phyloP scores from a whole-genome alignment of 169 alveolate genomes.

The Plasmodium coatneyi region DNA sequence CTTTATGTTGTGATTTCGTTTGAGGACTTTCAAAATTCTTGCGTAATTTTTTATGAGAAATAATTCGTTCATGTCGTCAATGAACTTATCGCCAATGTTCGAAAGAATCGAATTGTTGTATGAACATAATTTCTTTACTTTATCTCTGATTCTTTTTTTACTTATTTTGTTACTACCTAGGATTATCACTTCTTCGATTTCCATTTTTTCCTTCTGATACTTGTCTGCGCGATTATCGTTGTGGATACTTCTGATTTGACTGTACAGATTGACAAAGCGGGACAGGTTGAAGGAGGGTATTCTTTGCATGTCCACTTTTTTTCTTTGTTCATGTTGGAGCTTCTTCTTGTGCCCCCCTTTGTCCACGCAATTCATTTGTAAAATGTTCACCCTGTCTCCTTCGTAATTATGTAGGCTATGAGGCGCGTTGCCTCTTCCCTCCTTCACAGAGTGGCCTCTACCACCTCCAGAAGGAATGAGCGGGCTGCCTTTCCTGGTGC shows the following conservation, averaged over 20 bases:
- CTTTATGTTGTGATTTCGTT: constrained; percentile 18
- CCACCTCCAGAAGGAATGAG: not conserved
- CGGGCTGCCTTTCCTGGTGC: not conserved
- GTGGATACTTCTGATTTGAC: not conserved
- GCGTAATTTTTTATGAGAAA: constrained; percentile 51
- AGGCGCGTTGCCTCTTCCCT: not conserved
- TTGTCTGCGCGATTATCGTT: not conserved
- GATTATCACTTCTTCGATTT: constrained; percentile 43
- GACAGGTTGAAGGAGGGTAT: not conserved
- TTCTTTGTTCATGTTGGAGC: not conserved
- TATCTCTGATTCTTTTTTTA: constrained; percentile 70
- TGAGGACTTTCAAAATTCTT: constrained; percentile 13
- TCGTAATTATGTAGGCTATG: not conserved
- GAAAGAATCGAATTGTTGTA: constrained; percentile 26
- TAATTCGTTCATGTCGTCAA: constrained; percentile 34
- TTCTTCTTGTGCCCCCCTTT: not conserved
- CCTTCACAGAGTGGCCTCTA: not conserved
- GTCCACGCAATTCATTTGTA: not conserved
- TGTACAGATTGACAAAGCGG: constrained; percentile 28
- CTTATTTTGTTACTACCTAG: constrained; percentile 16
- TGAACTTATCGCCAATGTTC: constrained; percentile 25
- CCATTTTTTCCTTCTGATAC: constrained; percentile 30
- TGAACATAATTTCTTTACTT: constrained; percentile 47
- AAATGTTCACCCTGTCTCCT: not conserved
- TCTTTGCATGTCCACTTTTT: not conserved